phyloP scores from a whole-genome alignment of 768 basidiomycete species.

The Kwoniella botswanensis region DNA sequence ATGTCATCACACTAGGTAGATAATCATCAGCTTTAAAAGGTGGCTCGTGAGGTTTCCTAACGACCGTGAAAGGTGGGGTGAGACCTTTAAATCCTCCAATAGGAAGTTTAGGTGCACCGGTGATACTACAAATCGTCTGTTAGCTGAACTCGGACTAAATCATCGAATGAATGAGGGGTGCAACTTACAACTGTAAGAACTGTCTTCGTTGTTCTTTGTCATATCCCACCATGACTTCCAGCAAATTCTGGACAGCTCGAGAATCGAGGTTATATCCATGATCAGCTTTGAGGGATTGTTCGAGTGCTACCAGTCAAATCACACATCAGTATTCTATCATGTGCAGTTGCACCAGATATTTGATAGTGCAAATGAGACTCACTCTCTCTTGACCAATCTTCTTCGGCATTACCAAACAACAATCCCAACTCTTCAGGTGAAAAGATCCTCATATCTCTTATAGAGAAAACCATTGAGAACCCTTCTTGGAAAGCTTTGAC shows the following conservation, averaged over 20 bases:
- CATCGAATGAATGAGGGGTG: not conserved
- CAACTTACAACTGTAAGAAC: slow-evolving; percentile 77
- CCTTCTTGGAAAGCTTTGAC: slow-evolving; percentile 88
- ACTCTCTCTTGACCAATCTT: slow-evolving; percentile 96
- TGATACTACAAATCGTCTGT: slow-evolving; percentile 63
- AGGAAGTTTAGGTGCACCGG: slow-evolving; percentile 93
- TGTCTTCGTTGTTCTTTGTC: slow-evolving; percentile 75
- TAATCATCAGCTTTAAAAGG: slow-evolving; percentile 91
- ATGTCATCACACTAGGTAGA: slow-evolving; percentile 97
- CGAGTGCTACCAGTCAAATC: slow-evolving; percentile 64
- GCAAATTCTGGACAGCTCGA: slow-evolving; percentile 81
- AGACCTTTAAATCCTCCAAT: slow-evolving; percentile 97
- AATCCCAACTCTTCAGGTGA: slow-evolving; percentile 93
- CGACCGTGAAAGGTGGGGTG: slow-evolving; percentile 91
- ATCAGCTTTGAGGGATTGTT: slow-evolving; percentile 91
- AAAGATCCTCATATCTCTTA: slow-evolving; percentile 87
- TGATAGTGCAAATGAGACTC: slow-evolving; percentile 52
- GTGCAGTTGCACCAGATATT: not conserved
- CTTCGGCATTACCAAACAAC: slow-evolving; percentile 95
- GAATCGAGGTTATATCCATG: slow-evolving; percentile 98
- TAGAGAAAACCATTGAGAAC: slow-evolving; percentile 80
- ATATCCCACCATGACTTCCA: slow-evolving; percentile 84
- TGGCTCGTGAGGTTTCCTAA: slow-evolving; percentile 93
- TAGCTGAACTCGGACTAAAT: not conserved
- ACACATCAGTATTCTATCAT: slow-evolving; percentile 50